Conservation (phyloP, 768 basidiomycete species). For the Xanthoconium purpureum region DNA sequence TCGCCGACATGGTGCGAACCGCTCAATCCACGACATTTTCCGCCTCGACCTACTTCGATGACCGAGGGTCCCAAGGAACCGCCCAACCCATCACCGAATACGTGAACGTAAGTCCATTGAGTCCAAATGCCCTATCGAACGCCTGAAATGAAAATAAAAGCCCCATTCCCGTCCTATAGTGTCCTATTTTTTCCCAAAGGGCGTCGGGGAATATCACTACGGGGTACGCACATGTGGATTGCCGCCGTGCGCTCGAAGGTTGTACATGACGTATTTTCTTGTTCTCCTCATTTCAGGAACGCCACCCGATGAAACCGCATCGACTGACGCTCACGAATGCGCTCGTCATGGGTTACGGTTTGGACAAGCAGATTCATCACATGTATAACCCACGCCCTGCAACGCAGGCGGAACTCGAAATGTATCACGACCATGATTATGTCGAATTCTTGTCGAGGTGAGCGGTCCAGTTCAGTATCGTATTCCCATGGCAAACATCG, state of each 20-base stretch:
- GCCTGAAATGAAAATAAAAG: constrained; percentile 25
- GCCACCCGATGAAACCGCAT: constrained; percentile 98
- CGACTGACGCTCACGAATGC: constrained; percentile 94
- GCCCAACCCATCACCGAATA: constrained; percentile 80
- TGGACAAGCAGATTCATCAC: constrained; percentile 92
- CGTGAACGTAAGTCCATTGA: constrained; percentile 55
- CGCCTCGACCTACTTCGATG: constrained; percentile 69
- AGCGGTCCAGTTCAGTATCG: constrained; percentile 19
- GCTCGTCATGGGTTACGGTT: constrained; percentile 91
- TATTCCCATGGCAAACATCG: not conserved
- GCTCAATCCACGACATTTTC: constrained; percentile 61
- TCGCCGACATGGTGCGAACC: constrained; percentile 34
- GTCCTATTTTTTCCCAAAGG: constrained; percentile 94
- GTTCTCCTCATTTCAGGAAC: constrained; percentile 56
- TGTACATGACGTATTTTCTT: not conserved
- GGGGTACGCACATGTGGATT: constrained; percentile 55
- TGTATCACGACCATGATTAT: constrained; percentile 94
- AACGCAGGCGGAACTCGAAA: constrained; percentile 83
- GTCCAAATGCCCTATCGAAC: not conserved
- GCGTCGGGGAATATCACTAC: constrained; percentile 94
- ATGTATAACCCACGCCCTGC: constrained; percentile 88
- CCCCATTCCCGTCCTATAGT: constrained; percentile 66
- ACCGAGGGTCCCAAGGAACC: constrained; percentile 65
- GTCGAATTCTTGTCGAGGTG: constrained; percentile 93
- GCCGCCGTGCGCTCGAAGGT: not conserved